phyloP scores from a whole-genome alignment of 345 rosid genomes.

The Eucalyptus caleyi region DNA sequence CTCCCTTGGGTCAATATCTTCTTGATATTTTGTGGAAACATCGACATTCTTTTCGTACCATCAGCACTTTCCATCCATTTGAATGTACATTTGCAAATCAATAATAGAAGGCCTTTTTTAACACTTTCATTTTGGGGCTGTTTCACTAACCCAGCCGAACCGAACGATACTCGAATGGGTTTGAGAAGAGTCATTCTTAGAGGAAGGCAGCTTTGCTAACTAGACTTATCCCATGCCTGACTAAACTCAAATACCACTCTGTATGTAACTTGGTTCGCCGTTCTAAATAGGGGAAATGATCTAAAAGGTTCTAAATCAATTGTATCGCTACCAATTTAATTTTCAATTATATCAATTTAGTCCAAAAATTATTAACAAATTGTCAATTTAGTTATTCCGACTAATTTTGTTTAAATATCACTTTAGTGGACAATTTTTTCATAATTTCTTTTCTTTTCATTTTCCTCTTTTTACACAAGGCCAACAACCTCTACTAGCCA shows the following conservation, averaged over 20 bases:
- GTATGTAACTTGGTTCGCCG: not conserved
- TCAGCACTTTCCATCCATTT: not conserved
- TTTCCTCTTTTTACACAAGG: not conserved
- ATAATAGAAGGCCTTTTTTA: not conserved
- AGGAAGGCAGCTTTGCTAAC: not conserved
- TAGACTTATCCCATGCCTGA: not conserved
- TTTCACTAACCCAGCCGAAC: not conserved
- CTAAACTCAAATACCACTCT: not conserved
- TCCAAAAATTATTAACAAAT: not conserved
- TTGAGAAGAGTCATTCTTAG: not conserved
- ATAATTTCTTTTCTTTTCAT: too few relatives aligned
- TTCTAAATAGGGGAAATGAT: not conserved
- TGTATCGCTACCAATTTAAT: fast-evolving
- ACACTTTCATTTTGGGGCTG: not conserved
- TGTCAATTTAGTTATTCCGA: too few relatives aligned
- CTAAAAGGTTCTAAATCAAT: too few relatives aligned
- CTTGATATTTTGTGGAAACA: not conserved
- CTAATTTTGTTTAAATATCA: not conserved
- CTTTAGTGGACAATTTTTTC: too few relatives aligned
- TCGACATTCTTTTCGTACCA: too few relatives aligned
- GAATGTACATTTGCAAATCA: not conserved
- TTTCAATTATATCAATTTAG: too few relatives aligned
- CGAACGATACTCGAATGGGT: not conserved
- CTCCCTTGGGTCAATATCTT: not conserved
- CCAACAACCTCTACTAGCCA: fast-evolving